Conservation (phyloP, 805 yeast genomes). For the Lipomyces chichibuensis region DNA sequence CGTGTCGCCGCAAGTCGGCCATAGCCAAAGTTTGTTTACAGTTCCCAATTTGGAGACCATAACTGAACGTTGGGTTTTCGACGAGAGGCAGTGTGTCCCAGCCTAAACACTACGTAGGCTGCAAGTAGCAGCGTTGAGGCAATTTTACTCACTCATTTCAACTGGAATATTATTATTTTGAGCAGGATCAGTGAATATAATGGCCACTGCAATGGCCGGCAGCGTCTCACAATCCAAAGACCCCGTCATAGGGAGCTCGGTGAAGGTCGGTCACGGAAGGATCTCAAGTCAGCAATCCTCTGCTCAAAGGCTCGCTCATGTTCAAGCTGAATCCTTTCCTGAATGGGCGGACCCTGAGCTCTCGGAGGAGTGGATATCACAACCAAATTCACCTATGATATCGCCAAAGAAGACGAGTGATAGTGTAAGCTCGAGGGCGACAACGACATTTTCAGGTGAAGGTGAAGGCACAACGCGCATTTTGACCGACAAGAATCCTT, state of each 20-base stretch:
- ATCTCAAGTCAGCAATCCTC: background rate
- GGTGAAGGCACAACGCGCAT: slow-evolving; percentile 30
- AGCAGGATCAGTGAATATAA: background rate
- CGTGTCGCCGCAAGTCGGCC: background rate
- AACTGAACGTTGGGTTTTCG: background rate
- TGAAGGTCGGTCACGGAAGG: background rate
- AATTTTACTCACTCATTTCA: background rate
- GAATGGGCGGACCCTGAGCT: slow-evolving; percentile 34
- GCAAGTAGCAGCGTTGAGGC: background rate
- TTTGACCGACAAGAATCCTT: slow-evolving; percentile 1
- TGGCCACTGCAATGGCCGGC: background rate
- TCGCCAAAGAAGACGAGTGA: slow-evolving; percentile 3
- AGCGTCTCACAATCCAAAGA: background rate
- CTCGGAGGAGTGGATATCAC: slow-evolving; percentile 35
- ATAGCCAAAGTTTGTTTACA: background rate
- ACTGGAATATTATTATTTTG: background rate
- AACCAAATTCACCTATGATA: slow-evolving; percentile 27
- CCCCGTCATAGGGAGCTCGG: background rate
- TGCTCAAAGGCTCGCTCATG: background rate
- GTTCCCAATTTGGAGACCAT: background rate
- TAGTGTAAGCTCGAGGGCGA: slow-evolving; percentile 4
- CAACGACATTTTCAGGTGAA: slow-evolving; percentile 8
- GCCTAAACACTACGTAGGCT: background rate
- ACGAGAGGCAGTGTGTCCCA: background rate
- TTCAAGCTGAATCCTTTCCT: slow-evolving; percentile 18